Evolutionary conservation across 495 filamentous ascomycete species (phyloP).

Genomic region (Trichoderma orchidacearum): DNA sequence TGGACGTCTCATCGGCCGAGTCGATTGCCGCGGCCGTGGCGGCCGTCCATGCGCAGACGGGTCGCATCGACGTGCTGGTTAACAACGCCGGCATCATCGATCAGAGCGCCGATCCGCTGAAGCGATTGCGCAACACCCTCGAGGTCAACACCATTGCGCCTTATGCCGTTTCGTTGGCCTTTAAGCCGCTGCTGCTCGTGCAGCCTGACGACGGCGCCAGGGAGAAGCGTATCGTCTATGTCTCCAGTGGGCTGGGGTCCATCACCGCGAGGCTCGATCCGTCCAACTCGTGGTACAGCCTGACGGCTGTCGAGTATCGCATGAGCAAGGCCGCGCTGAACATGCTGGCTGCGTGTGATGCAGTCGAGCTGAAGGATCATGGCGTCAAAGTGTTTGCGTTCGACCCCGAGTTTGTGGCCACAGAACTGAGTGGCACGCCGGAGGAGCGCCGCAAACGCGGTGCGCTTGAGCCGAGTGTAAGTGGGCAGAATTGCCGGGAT

Average conservation of each 20-base stretch:
- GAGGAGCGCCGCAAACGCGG: slow-evolving; percentile 12
- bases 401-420: slow-evolving; percentile 38
- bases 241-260: slow-evolving; percentile 21
- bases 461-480: slow-evolving; percentile 21
- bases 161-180: slow-evolving; percentile 25
- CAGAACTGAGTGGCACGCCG: slow-evolving; percentile 25
- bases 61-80: slow-evolving; percentile 31
- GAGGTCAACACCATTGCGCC: slow-evolving; percentile 36
- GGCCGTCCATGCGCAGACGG: slow-evolving; percentile 17
- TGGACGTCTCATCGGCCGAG: slow-evolving; percentile 31
- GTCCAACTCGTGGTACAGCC: slow-evolving; percentile 9
- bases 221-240: slow-evolving; percentile 23
- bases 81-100: slow-evolving; percentile 32
- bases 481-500: slow-evolving; percentile 20
- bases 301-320: slow-evolving; percentile 28
- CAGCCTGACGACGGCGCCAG: not conserved
- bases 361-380: slow-evolving; percentile 30
- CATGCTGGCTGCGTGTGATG: slow-evolving; percentile 47
- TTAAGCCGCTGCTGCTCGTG: slow-evolving; percentile 29
- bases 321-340: slow-evolving; percentile 46
- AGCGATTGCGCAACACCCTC: slow-evolving; percentile 23
- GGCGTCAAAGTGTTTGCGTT: slow-evolving; percentile 40
- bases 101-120: slow-evolving; percentile 9
- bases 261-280: slow-evolving; percentile 10
- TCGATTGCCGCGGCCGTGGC: slow-evolving; percentile 24